Evolutionary conservation across 345 rosid species (phyloP).

Genomic region (Camelina laxa): DNA sequence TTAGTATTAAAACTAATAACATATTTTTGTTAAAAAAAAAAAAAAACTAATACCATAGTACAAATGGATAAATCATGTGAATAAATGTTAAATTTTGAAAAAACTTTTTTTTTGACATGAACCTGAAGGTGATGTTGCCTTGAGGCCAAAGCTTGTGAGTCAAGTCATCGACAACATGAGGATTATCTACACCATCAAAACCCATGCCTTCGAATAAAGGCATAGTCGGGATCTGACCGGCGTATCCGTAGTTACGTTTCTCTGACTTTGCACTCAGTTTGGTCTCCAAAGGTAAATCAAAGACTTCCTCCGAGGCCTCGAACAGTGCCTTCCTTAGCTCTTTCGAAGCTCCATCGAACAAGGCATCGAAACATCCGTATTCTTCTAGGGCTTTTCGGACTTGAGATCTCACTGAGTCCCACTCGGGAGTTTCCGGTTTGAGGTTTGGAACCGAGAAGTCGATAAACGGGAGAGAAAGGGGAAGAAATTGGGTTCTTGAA

Average conservation of each 20-base stretch:
- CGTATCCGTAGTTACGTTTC: constrained; percentile 10
- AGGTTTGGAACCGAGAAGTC: constrained; percentile 47
- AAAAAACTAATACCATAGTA: no score
- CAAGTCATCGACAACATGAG: constrained; percentile 30
- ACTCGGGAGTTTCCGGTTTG: constrained; percentile 48
- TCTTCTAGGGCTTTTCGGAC: constrained; percentile 57
- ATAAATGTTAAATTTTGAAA: no score
- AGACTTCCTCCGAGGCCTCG: constrained; percentile 50
- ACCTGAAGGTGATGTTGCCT: constrained; percentile 40
- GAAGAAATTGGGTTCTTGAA: neutral
- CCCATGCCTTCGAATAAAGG: constrained; percentile 42
- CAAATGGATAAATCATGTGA: no score
- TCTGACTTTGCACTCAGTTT: constrained; percentile 43
- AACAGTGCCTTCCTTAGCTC: constrained; percentile 48
- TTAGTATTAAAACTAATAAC: no score
- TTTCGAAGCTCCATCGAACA: constrained; percentile 45
- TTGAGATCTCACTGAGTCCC: constrained; percentile 46
- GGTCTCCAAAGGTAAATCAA: constrained; percentile 55
- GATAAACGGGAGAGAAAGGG: constrained; percentile 48
- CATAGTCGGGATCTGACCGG: constrained; percentile 10
- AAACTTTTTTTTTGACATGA: neutral
- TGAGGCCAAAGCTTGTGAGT: constrained; percentile 41
- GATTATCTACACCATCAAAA: constrained; percentile 26
- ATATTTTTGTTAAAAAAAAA: no score
- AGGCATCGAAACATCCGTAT: constrained; percentile 65